Evolutionary conservation across 306 rosid genomes (phyloP).

Genomic region (Inga laurina): DNA sequence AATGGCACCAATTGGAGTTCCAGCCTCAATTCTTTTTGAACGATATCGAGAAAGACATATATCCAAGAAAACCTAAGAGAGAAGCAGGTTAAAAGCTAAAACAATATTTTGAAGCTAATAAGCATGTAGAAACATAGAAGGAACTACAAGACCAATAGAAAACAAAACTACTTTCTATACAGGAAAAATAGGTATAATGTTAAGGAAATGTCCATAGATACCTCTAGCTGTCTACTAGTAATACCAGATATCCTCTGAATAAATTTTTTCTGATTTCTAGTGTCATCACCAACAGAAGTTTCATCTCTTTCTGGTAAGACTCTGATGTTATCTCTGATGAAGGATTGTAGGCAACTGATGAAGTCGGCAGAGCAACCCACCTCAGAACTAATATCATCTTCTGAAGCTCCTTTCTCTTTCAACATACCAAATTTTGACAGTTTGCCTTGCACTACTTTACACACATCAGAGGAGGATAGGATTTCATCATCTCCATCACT

Average conservation of each 20-base stretch:
- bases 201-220: constrained; percentile 36
- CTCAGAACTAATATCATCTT: constrained; percentile 53
- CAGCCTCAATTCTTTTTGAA: constrained; percentile 77
- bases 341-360: constrained; percentile 53
- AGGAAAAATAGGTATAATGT: background rate
- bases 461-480: constrained; percentile 64
- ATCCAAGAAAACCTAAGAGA: constrained; percentile 72
- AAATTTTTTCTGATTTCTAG: constrained; percentile 45
- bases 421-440: constrained; percentile 57
- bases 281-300: constrained; percentile 33
- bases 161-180: background rate
- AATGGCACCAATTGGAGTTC: constrained; percentile 92
- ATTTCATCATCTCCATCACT: constrained; percentile 43
- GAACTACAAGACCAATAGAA: constrained; percentile 8
- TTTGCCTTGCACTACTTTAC: constrained; percentile 56
- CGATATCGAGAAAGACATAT: constrained; percentile 83
- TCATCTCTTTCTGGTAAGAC: constrained; percentile 36
- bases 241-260: constrained; percentile 63
- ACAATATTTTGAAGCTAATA: background rate
- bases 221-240: constrained; percentile 80
- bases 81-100: constrained; percentile 7
- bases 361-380: constrained; percentile 63
- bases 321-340: constrained; percentile 49
- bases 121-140: constrained; percentile 2
- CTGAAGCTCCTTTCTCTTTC: constrained; percentile 50